Percentiles rank a stretch among this genome's conserved stretches.
Conservation (phyloP, 495 filamentous ascomycete species). For the Clavariopsis aquatica region DNA sequence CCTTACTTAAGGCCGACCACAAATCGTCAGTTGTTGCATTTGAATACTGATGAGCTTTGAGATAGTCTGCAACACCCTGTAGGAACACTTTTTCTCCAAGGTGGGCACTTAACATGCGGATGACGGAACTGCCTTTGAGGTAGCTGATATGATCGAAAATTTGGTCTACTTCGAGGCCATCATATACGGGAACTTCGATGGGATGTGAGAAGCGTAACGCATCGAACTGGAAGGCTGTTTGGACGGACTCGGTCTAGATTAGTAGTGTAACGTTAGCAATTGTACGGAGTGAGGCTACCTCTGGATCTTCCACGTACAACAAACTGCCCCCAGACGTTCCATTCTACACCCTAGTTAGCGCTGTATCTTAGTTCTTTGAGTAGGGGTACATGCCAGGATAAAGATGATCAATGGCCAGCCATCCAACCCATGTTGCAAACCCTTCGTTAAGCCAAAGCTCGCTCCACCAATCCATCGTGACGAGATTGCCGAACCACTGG, state of each 20-base stretch:
- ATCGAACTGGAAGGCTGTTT: constrained; percentile 87
- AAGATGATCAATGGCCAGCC: constrained; percentile 87
- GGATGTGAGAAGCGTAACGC: constrained; percentile 87
- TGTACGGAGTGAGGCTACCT: constrained; percentile 50
- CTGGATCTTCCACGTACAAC: constrained; percentile 64
- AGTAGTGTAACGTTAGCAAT: constrained; percentile 32
- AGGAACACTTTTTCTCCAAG: constrained; percentile 85
- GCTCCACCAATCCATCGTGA: constrained; percentile 89
- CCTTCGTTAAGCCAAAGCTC: constrained; percentile 90
- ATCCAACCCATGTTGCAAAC: constrained; percentile 97
- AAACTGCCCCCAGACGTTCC: constrained; percentile 95
- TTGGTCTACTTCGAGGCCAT: constrained; percentile 91
- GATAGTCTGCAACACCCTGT: constrained; percentile 81
- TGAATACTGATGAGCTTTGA: constrained; percentile 81
- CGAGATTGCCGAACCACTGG: constrained; percentile 98
- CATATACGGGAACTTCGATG: constrained; percentile 88
- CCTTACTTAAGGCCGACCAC: constrained; percentile 86
- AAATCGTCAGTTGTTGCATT: constrained; percentile 93
- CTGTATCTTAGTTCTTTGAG: not conserved
- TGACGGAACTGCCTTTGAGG: constrained; percentile 89
- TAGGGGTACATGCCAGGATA: constrained; percentile 62
- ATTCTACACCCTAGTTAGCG: constrained; percentile 57
- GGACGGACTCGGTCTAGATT: constrained; percentile 76
- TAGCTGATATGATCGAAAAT: constrained; percentile 97
- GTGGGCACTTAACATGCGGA: constrained; percentile 88